These are phyloP conservation scores for Tetracladium marchalianum DNA, from an alignment of 495 filamentous ascomycete genomes.

Conservation along the genomic window DNA sequence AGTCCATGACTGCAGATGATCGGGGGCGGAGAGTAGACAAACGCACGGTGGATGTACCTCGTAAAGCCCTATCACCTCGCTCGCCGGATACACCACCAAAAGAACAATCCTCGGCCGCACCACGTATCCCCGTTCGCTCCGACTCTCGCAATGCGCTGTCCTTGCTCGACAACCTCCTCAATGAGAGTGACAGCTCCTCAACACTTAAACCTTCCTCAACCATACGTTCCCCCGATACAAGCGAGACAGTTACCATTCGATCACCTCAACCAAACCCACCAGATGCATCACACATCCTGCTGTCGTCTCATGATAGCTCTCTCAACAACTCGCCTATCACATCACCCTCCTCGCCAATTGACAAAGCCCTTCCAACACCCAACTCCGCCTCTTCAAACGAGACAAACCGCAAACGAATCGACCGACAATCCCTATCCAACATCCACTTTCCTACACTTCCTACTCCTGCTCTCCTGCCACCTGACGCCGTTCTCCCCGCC, in stretches of 20 bases:
- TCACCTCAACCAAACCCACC: slow-evolving; percentile 14
- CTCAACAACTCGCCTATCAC: neutral
- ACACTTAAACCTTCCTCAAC: neutral
- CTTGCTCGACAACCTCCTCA: neutral
- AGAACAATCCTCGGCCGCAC: slow-evolving; percentile 1
- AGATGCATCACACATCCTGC: slow-evolving; percentile 5
- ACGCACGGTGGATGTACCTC: neutral
- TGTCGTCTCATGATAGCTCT: too few relatives aligned
- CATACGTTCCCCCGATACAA: slow-evolving; percentile 8
- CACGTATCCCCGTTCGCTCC: slow-evolving; percentile 7
- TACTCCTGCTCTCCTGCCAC: neutral
- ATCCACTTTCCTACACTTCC: slow-evolving; percentile 7
- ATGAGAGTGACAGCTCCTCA: neutral
- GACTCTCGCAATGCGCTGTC: slow-evolving; percentile 4
- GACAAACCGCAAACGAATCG: too few relatives aligned
- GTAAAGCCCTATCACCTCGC: slow-evolving; percentile 2
- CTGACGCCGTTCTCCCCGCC: slow-evolving; percentile 8
- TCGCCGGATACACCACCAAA: slow-evolving; percentile 11
- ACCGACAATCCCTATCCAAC: neutral
- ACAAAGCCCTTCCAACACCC: slow-evolving; percentile 31
- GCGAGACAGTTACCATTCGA: slow-evolving; percentile 14
- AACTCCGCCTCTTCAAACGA: neutral
- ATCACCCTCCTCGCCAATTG: slow-evolving; percentile 59
- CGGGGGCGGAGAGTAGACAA: slow-evolving; percentile 6
- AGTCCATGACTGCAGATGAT: slow-evolving; percentile 2